These are phyloP conservation scores for Discostella stelligera DNA, from an alignment of 352 stramenopile genomes.

Conservation along the genomic window DNA sequence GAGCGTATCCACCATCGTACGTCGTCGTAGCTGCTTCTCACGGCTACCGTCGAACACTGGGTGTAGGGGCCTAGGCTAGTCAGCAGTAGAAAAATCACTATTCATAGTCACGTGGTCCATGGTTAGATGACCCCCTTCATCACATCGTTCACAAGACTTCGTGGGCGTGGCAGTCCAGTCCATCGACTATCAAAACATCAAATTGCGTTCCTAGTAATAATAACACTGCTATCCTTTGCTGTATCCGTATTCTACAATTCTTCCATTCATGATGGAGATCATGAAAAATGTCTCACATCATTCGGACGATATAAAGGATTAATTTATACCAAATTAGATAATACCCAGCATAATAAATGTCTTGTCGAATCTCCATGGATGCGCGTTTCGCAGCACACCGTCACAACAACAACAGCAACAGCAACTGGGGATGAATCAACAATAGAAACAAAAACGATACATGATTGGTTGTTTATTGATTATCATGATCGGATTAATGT, in stretches of 20 bases:
- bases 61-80: too few relatives aligned
- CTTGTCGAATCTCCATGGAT: conserved; percentile 74
- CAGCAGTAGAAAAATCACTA: too few relatives aligned
- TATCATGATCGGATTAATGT: conserved; percentile 82
- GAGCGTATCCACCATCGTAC: too few relatives aligned
- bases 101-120: too few relatives aligned
- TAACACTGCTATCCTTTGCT: not conserved
- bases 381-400: conserved; percentile 63
- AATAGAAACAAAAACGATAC: conserved; percentile 12
- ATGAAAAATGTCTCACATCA: not conserved
- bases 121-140: too few relatives aligned
- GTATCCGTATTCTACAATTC: not conserved
- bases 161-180: not conserved
- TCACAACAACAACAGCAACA: conserved; percentile 48
- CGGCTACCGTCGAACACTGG: too few relatives aligned
- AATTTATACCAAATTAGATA: not conserved
- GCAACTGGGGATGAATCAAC: not conserved
- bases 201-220: not conserved
- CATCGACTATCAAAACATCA: not conserved
- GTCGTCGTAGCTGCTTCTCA: too few relatives aligned
- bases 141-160: not conserved
- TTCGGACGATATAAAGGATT: not conserved
- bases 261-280: not conserved
- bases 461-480: conserved; percentile 57
- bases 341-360: conserved; percentile 40